Evolutionary conservation across 2,329 filamentous ascomycete species (phyloP).

Genomic region (Talaromyces sp.): DNA sequence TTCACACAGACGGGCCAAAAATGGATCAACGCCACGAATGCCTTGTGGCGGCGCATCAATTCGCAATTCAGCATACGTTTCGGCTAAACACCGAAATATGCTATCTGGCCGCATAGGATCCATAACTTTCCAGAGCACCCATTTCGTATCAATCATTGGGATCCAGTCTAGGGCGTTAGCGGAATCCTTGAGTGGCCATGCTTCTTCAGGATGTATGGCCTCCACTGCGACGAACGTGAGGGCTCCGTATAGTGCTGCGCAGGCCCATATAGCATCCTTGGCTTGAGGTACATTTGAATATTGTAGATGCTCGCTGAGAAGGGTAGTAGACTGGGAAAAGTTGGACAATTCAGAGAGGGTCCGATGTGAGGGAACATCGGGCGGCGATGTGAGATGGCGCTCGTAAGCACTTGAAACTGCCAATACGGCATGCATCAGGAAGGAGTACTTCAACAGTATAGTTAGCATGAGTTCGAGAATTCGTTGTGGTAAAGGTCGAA

Average conservation of each 20-base stretch:
- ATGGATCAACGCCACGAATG: conserved; percentile 23
- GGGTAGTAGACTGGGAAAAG: conserved; percentile 40
- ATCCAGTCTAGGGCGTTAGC: conserved; percentile 57
- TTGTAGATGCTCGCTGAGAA: conserved; percentile 40
- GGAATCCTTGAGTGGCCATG: conserved; percentile 55
- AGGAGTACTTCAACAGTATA: conserved; percentile 37
- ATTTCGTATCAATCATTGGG: conserved; percentile 56
- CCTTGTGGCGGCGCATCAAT: conserved; percentile 30
- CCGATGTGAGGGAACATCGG: conserved; percentile 22
- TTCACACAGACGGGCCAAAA: conserved; percentile 25
- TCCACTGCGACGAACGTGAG: conserved; percentile 43
- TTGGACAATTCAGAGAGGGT: conserved; percentile 45
- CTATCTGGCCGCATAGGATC: conserved; percentile 50
- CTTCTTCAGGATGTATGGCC: conserved; percentile 40
- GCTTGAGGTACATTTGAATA: conserved; percentile 34
- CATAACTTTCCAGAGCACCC: conserved; percentile 51
- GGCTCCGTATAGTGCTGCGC: conserved; percentile 44
- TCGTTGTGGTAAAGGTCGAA: not conserved
- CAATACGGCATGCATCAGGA: conserved; percentile 48
- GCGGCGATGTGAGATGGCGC: conserved; percentile 19
- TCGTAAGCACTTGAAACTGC: conserved; percentile 42
- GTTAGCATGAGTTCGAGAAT: conserved; percentile 3
- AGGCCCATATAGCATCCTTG: conserved; percentile 49
- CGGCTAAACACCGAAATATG: conserved; percentile 40
- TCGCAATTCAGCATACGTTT: conserved; percentile 37